phyloP scores from a whole-genome alignment of 140 eudicot species.

The Flaveria floridana region DNA sequence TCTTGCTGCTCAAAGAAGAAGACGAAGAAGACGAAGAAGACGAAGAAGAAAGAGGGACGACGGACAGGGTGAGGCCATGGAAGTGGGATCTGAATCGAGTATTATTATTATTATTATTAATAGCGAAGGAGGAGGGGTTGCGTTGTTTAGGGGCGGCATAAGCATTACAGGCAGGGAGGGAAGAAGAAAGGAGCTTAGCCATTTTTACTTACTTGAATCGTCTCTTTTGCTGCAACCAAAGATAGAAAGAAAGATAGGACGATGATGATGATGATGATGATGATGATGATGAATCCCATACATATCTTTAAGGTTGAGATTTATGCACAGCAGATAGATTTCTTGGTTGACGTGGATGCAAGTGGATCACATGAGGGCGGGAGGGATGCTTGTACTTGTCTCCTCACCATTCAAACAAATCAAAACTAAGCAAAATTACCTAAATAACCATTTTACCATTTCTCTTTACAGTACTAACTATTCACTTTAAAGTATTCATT shows the following conservation, averaged over 20 bases:
- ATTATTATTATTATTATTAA: background rate
- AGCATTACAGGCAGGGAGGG: conserved; percentile 43
- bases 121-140: conserved; percentile 24
- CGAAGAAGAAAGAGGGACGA: background rate
- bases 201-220: conserved; percentile 4
- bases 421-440: no score
- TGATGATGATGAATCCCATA: no score
- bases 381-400: no score
- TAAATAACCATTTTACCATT: no score
- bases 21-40: conserved; percentile 29
- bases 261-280: background rate
- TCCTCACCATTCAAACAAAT: no score
- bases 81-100: conserved; percentile 48
- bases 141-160: conserved; percentile 16
- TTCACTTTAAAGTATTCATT: no score
- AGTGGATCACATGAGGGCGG: no score
- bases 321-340: no score
- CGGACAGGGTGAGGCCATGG: conserved; percentile 55
- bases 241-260: background rate
- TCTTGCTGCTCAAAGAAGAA: conserved; percentile 27
- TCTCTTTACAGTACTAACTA: no score
- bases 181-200: conserved; percentile 41
- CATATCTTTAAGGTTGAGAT: no score
- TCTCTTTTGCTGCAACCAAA: no score
- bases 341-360: no score